Conservation (phyloP, 2,329 filamentous ascomycete species). For the Penicillium sp. region DNA sequence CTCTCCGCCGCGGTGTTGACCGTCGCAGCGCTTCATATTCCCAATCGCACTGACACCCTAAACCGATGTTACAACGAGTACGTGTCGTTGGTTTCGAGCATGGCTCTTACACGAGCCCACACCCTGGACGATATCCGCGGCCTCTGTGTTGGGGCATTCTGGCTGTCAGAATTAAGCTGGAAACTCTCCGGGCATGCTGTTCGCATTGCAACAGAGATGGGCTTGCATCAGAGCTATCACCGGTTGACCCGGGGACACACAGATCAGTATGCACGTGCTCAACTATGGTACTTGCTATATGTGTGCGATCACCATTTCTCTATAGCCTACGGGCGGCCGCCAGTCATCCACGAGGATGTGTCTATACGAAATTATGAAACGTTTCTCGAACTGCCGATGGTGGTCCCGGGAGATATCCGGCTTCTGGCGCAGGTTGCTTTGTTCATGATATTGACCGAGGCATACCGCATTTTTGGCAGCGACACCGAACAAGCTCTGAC, state of each 20-base stretch:
- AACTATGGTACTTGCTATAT: conserved; percentile 63
- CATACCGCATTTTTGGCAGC: conserved; percentile 56
- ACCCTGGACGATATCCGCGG: conserved; percentile 58
- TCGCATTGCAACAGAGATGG: conserved; percentile 57
- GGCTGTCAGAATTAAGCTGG: conserved; percentile 62
- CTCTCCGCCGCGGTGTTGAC: conserved; percentile 57
- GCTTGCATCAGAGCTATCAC: conserved; percentile 54
- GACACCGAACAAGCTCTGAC: conserved; percentile 54
- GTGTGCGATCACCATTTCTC: conserved; percentile 66
- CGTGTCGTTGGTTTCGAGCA: conserved; percentile 54
- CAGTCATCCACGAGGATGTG: conserved; percentile 57
- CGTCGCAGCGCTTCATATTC: conserved; percentile 58
- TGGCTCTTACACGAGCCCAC: conserved; percentile 58
- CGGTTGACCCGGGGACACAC: conserved; percentile 49
- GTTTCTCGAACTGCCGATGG: conserved; percentile 53
- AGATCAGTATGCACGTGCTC: conserved; percentile 54
- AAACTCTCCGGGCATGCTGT: conserved; percentile 60
- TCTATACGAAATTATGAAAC: conserved; percentile 58
- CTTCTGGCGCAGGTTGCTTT: conserved; percentile 59
- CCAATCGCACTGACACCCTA: conserved; percentile 53
- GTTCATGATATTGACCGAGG: conserved; percentile 58
- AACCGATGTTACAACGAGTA: conserved; percentile 58
- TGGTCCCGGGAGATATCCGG: conserved; percentile 55
- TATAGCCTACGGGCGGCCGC: conserved; percentile 59
- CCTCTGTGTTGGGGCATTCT: conserved; percentile 60